Conservation (phyloP, 2,329 filamentous ascomycete species). For the Bipolaris oryzae region DNA sequence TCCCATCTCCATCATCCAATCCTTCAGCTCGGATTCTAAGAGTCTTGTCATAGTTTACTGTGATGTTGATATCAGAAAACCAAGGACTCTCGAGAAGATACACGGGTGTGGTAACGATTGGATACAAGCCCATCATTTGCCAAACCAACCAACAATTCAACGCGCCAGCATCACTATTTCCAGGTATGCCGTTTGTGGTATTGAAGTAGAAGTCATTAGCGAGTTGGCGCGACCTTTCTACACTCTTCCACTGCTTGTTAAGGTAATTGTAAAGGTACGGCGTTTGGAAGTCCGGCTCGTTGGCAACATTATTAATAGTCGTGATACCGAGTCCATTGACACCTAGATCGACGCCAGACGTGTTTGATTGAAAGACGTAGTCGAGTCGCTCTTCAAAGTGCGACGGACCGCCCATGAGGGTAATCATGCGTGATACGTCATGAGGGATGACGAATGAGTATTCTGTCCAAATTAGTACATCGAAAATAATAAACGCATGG, state of each 20-base stretch:
- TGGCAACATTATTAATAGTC: constrained; percentile 47
- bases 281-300: constrained; percentile 50
- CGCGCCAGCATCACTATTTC: constrained; percentile 56
- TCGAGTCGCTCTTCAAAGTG: constrained; percentile 51
- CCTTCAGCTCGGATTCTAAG: constrained; percentile 56
- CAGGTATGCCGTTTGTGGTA: constrained; percentile 50
- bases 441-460: constrained; percentile 54
- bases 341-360: constrained; percentile 45
- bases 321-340: constrained; percentile 46
- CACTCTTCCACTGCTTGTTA: constrained; percentile 47
- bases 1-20: constrained; percentile 49
- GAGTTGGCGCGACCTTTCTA: constrained; percentile 39
- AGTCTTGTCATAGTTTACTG: constrained; percentile 43
- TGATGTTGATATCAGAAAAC: constrained; percentile 51
- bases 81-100: constrained; percentile 56
- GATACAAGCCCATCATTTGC: constrained; percentile 58
- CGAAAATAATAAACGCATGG: neutral
- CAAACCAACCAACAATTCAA: constrained; percentile 59
- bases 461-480: constrained; percentile 28
- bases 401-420: constrained; percentile 50
- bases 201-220: constrained; percentile 53
- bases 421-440: constrained; percentile 51
- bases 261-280: constrained; percentile 53
- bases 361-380: constrained; percentile 50
- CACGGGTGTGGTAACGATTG: constrained; percentile 55